These are phyloP conservation scores for Cladosporium cucumerinum DNA, from an alignment of 2,329 filamentous ascomycete species.

Conservation along the genomic window DNA sequence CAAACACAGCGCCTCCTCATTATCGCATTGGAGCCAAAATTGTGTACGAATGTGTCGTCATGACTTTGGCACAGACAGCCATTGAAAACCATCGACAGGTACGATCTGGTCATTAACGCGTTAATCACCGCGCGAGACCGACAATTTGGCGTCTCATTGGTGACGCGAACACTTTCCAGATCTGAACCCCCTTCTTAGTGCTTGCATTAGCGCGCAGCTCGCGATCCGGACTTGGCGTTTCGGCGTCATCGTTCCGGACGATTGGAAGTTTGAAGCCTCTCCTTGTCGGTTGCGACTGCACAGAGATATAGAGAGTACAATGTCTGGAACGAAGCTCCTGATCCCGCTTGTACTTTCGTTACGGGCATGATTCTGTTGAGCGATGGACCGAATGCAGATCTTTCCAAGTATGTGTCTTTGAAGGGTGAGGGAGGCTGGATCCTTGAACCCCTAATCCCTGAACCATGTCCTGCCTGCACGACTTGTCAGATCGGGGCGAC, in stretches of 20 bases:
- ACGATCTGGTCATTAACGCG: background rate
- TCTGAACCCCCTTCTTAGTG: constrained; percentile 2
- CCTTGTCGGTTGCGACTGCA: background rate
- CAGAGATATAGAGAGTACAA: background rate
- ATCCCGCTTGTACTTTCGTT: background rate
- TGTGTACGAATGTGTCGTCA: background rate
- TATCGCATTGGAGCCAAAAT: background rate
- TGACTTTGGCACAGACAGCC: constrained; percentile 7
- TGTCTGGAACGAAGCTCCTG: background rate
- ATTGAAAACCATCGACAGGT: background rate
- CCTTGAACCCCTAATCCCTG: background rate
- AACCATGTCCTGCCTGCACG: background rate
- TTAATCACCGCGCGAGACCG: background rate
- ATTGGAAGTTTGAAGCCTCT: background rate
- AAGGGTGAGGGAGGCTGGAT: background rate
- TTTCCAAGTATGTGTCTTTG: background rate
- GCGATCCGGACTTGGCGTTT: background rate
- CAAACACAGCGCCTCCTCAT: background rate
- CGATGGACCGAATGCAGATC: background rate
- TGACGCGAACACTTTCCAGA: constrained; percentile 11
- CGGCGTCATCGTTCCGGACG: background rate
- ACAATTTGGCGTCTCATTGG: background rate
- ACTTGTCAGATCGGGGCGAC: background rate
- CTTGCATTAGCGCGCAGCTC: constrained; percentile 10
- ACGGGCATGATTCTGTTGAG: too few species aligned